Percentiles rank a stretch among this genome's conserved stretches.
These are phyloP conservation scores for Rhodotorula sp. DNA, from an alignment of 1,284 basidiomycete genomes.

Conservation along the genomic window DNA sequence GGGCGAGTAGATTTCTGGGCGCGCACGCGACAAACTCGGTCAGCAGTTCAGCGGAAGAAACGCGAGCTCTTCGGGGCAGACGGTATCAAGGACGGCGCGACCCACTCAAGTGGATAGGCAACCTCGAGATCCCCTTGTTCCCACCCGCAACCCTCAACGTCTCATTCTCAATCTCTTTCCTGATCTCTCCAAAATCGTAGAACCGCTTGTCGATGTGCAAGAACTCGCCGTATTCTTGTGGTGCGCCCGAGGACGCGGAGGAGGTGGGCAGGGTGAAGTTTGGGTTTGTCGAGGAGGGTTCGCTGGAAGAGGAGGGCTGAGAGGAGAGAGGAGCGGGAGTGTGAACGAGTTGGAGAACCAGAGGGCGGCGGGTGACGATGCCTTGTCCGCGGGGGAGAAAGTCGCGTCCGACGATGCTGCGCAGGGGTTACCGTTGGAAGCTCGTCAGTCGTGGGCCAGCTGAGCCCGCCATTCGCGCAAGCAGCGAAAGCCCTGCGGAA, in stretches of 20 bases:
- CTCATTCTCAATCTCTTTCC: slow-evolving; percentile 97
- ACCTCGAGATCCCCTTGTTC: slow-evolving; percentile 96
- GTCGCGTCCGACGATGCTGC: slow-evolving; percentile 87
- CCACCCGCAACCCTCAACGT: slow-evolving; percentile 96
- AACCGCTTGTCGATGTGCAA: slow-evolving; percentile 93
- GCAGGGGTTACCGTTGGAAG: neutral
- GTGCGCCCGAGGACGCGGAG: slow-evolving; percentile 19
- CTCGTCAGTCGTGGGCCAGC: neutral
- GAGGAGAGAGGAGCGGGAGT: slow-evolving; percentile 52
- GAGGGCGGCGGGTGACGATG: slow-evolving; percentile 91
- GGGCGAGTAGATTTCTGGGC: slow-evolving; percentile 90
- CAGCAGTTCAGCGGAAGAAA: no score
- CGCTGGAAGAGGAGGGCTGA: slow-evolving; percentile 46
- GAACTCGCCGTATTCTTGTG: slow-evolving; percentile 83
- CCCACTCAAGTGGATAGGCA: slow-evolving; percentile 64
- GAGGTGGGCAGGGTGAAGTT: slow-evolving; percentile 7
- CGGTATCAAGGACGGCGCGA: neutral
- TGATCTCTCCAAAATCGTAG: slow-evolving; percentile 89
- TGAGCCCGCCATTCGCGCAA: neutral
- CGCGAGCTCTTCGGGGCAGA: no score
- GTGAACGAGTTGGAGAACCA: slow-evolving; percentile 93
- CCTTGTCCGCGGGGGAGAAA: slow-evolving; percentile 85
- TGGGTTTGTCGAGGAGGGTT: slow-evolving; percentile 45
- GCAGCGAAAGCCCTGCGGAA: neutral
- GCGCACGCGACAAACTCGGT: slow-evolving; percentile 41